phyloP scores from a whole-genome alignment of 208 protist genomes.

The Acanthamoeba polyphaga region DNA sequence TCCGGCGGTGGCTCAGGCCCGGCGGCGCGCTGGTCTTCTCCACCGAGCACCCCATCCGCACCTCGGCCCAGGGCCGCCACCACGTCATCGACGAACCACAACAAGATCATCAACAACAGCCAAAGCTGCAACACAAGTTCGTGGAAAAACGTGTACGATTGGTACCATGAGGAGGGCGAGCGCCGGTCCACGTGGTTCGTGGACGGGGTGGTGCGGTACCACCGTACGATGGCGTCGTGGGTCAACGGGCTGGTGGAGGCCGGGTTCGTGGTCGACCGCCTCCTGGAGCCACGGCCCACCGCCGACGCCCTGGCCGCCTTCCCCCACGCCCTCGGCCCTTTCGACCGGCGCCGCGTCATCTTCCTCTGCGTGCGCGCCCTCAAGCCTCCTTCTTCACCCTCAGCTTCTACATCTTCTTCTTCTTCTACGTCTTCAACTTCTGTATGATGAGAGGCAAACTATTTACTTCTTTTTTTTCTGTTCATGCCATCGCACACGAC shows the following conservation, averaged over 20 bases:
- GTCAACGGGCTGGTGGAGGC: slow-evolving; percentile 12
- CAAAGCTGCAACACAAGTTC: neutral
- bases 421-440: no score
- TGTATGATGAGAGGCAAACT: no score
- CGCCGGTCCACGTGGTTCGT: neutral
- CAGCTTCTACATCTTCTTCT: neutral
- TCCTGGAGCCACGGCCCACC: slow-evolving; percentile 19
- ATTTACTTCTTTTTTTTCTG: no score
- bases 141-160: neutral
- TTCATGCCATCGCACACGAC: no score
- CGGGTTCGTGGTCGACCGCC: neutral
- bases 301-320: neutral
- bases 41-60: slow-evolving; percentile 3
- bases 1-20: neutral
- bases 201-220: neutral
- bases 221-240: slow-evolving; percentile 13
- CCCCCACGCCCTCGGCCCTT: neutral
- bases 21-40: slow-evolving; percentile 17
- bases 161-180: slow-evolving; percentile 26
- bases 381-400: neutral
- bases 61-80: slow-evolving; percentile 5
- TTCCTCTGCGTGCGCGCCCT: slow-evolving; percentile 2
- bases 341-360: slow-evolving; percentile 8
- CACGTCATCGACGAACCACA: neutral
- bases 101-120: neutral